Evolutionary conservation across 805 yeast genomes (phyloP), one percentile per base, ranked within the genome.

Genomic region (Spathaspora boniae): DNA sequence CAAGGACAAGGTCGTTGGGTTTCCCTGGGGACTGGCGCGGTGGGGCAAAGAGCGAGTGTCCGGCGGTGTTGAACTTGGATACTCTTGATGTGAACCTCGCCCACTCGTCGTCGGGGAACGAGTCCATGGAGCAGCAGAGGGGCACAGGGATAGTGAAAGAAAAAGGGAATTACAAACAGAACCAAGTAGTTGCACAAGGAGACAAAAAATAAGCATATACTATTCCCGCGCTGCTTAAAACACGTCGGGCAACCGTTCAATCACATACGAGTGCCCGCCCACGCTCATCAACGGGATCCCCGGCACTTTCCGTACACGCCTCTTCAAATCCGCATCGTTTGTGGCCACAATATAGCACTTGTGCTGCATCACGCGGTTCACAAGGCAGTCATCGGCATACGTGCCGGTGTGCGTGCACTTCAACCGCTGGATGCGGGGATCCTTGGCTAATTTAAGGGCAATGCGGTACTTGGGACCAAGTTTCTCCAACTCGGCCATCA

Each of bases 201-300:
- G 18, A 19, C 24, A 19, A 31, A 31, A 31, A 21, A 24, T 17
- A 27, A 12, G 6, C 9, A 27, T 15, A 15, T 26, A 18, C 9
- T 26, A 26, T 9, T 15, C 16, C 17, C 5, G 4, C n/a, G 23
- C 23, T 16, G 15, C 29, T 42, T 51, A 84, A 53, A 84, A 84
- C n/a, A 85, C 96, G 58, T 89, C 96, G 2, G 98, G 98, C 40
- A 93, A 73, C 58, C 96, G 78, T 61, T 93, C 98, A 46, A 93
- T 82, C 24, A 86, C 96, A 56, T 91, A 93, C 1, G 88, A 69
- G 58, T 87, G 95, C 2, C 84, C 84, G 23, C 98, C 98, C 5
- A 93, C 98, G 62, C 96, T 86, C 94, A 93, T 79, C 23, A 93
- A 69, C 9, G 98, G 98, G 43, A 93, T 85, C 51, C 98, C 98